phyloP scores from a whole-genome alignment of 169 alveolate species.

The Cryptosporidium muris region DNA sequence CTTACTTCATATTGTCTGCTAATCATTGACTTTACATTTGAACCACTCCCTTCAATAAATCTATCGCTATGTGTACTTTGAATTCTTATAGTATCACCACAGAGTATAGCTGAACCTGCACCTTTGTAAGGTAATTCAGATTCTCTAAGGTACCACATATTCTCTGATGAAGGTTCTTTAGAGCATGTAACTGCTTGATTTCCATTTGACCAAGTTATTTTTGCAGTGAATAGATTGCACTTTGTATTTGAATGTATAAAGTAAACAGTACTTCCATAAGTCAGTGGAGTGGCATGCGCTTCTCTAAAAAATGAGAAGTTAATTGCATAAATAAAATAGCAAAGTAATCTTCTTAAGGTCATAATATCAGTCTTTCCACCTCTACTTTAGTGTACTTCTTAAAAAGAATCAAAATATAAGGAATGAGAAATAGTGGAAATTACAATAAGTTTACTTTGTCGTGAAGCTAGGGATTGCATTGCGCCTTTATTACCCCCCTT shows the following conservation, averaged over 20 bases:
- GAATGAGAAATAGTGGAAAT: no score
- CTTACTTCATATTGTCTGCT: constrained; percentile 33
- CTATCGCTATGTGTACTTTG: constrained; percentile 17
- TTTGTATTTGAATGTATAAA: constrained; percentile 21
- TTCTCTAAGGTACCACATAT: constrained; percentile 44
- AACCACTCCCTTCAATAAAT: constrained; percentile 13
- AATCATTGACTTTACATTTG: constrained; percentile 32
- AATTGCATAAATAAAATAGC: no score
- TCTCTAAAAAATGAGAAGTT: neutral
- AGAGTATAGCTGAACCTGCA: constrained; percentile 33
- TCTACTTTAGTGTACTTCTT: no score
- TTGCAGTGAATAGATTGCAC: constrained; percentile 36
- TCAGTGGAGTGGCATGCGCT: neutral
- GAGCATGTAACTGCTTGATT: constrained; percentile 61
- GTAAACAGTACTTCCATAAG: constrained; percentile 55
- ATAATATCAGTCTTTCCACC: no score
- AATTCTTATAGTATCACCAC: constrained; percentile 56
- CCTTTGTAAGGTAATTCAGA: constrained; percentile 29
- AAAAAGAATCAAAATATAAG: no score
- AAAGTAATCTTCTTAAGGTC: no score
- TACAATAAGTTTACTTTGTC: no score
- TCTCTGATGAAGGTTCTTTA: neutral
- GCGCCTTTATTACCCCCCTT: no score
- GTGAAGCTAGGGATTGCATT: no score
- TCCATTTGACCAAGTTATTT: constrained; percentile 69